Evolutionary conservation across 1,284 basidiomycete species (phyloP).

Genomic region (Neonothopanus nambi): DNA sequence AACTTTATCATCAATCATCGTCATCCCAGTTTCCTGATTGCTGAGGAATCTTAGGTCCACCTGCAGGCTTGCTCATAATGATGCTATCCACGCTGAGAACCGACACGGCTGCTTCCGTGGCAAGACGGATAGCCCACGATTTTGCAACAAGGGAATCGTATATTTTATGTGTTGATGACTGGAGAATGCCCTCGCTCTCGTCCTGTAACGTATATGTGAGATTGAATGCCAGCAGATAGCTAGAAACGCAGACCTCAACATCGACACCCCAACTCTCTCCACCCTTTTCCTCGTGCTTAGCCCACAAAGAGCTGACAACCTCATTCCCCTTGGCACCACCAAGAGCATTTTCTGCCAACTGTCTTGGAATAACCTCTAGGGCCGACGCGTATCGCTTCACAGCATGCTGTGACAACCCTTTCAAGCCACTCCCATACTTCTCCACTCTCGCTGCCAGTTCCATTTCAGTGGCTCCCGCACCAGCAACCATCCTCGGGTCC

Average conservation of each 20-base stretch:
- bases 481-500: slow-evolving; percentile 89
- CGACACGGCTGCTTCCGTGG: slow-evolving; percentile 91
- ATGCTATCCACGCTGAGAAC: slow-evolving; percentile 97
- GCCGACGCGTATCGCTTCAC: slow-evolving; percentile 91
- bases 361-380: slow-evolving; percentile 91
- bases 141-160: slow-evolving; percentile 88
- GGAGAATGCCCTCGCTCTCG: slow-evolving; percentile 75
- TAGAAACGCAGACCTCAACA: slow-evolving; percentile 81
- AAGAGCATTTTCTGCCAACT: slow-evolving; percentile 92
- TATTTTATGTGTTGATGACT: slow-evolving; percentile 64
- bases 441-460: slow-evolving; percentile 87
- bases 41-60: slow-evolving; percentile 82
- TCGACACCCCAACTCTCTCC: slow-evolving; percentile 60
- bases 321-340: slow-evolving; percentile 93
- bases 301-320: slow-evolving; percentile 85
- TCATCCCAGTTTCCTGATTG: slow-evolving; percentile 84
- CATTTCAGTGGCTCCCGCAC: slow-evolving; percentile 93
- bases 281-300: slow-evolving; percentile 78
- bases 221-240: neutral
- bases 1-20: slow-evolving; percentile 46
- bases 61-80: slow-evolving; percentile 95
- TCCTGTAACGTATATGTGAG: slow-evolving; percentile 42
- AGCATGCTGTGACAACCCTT: slow-evolving; percentile 92
- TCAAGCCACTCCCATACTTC: slow-evolving; percentile 84
- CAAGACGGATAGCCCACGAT: slow-evolving; percentile 85